Percentiles rank a stretch among this genome's conserved stretches.
phyloP scores from a whole-genome alignment of 2,329 filamentous ascomycete species.

The Penicillium sp. region DNA sequence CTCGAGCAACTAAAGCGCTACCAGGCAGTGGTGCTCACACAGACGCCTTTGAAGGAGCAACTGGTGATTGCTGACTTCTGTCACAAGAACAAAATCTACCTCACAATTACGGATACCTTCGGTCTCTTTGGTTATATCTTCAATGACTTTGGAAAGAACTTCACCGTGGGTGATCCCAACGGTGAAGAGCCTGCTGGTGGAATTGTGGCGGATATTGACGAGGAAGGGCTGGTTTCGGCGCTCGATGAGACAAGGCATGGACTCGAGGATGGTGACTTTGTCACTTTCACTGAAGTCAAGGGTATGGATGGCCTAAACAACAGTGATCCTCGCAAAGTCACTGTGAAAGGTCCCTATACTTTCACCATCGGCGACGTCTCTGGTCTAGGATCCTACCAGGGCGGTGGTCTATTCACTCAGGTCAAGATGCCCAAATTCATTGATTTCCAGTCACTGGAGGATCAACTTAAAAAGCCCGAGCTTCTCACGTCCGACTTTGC shows the following conservation, averaged over 20 bases:
- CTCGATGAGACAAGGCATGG: conserved; percentile 94
- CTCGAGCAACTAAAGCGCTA: conserved; percentile 82
- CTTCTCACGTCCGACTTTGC: conserved; percentile 92
- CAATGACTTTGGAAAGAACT: conserved; percentile 94
- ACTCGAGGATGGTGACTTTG: conserved; percentile 91
- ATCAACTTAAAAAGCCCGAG: conserved; percentile 81
- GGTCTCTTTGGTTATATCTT: conserved; percentile 95
- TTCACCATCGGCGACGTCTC: conserved; percentile 96
- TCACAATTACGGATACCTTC: conserved; percentile 84
- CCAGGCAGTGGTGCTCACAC: conserved; percentile 88
- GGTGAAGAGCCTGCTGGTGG: conserved; percentile 84
- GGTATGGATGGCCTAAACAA: conserved; percentile 88
- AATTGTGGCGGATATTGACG: conserved; percentile 85
- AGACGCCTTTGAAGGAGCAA: conserved; percentile 76
- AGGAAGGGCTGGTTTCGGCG: conserved; percentile 86
- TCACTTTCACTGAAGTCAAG: conserved; percentile 89
- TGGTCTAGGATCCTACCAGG: conserved; percentile 78
- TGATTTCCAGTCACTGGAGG: conserved; percentile 78
- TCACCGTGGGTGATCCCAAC: conserved; percentile 83
- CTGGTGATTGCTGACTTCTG: conserved; percentile 86
- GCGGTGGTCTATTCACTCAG: conserved; percentile 86
- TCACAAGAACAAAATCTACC: conserved; percentile 87
- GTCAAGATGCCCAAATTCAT: conserved; percentile 98
- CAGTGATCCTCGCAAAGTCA: conserved; percentile 81
- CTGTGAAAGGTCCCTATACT: conserved; percentile 92